Evolutionary conservation across 352 stramenopile species (phyloP).

Genomic region (Globisporangium heterothallicum): DNA sequence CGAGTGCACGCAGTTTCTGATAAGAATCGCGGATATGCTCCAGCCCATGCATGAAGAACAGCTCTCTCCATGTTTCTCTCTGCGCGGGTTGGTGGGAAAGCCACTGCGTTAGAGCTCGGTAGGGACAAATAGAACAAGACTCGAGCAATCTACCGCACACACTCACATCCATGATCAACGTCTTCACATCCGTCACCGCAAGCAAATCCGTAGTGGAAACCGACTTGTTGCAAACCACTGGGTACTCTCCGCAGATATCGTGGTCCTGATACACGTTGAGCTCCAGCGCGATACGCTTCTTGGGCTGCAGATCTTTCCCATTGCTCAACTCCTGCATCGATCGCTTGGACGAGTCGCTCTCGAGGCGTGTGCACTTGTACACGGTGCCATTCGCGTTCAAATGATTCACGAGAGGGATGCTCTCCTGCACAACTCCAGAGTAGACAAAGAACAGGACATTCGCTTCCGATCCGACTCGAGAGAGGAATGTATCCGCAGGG

Average conservation of each 20-base stretch:
- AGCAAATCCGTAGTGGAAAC: conserved; percentile 59
- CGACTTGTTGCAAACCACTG: conserved; percentile 55
- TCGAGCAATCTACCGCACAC: neutral
- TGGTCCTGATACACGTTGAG: conserved; percentile 78
- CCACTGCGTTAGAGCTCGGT: too few relatives aligned
- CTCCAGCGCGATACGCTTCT: conserved; percentile 53
- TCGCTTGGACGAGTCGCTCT: conserved; percentile 26
- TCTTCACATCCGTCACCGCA: conserved; percentile 69
- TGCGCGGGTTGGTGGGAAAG: conserved; percentile 8
- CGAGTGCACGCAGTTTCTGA: conserved; percentile 49
- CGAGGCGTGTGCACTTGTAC: conserved; percentile 38
- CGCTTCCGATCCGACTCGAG: conserved; percentile 60
- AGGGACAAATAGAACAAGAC: too few relatives aligned
- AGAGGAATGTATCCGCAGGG: conserved; percentile 55
- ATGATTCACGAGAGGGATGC: conserved; percentile 57
- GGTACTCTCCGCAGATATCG: conserved; percentile 70
- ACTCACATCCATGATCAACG: conserved; percentile 75
- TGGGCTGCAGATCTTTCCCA: conserved; percentile 24
- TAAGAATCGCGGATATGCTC: conserved; percentile 59
- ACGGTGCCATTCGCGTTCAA: conserved; percentile 63
- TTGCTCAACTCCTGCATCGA: conserved; percentile 21
- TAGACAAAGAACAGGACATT: conserved; percentile 82
- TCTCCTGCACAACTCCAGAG: conserved; percentile 69
- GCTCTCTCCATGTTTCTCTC: conserved; percentile 73
- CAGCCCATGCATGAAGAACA: conserved; percentile 71